These are phyloP conservation scores for Purshia tridentata DNA, from an alignment of 306 rosid genomes.

Conservation along the genomic window DNA sequence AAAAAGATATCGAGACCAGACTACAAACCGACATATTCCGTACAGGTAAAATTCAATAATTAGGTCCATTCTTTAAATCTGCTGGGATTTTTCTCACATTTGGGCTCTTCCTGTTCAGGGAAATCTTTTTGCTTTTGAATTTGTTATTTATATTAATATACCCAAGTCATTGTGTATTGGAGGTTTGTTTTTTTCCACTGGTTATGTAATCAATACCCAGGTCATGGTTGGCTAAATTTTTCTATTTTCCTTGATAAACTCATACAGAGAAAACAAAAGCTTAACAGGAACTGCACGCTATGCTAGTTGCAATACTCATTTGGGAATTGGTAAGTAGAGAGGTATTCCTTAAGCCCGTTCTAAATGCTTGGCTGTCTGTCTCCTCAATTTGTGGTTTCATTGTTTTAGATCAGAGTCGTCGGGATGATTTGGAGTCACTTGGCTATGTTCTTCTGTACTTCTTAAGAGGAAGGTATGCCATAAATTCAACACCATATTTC, in stretches of 20 bases:
- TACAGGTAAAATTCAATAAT: constrained; percentile 49
- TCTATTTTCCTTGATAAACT: not conserved
- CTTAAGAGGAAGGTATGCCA: constrained; percentile 72
- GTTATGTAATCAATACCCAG: not conserved
- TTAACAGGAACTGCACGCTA: constrained; percentile 89
- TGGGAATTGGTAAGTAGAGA: constrained; percentile 61
- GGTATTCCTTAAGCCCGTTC: not conserved
- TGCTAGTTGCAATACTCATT: constrained; percentile 89
- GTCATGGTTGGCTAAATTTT: not conserved
- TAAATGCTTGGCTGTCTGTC: not conserved
- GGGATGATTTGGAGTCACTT: constrained; percentile 91
- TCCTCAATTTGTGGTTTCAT: constrained; percentile 3
- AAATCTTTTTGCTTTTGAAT: not conserved
- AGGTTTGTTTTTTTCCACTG: not conserved
- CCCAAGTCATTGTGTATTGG: not conserved
- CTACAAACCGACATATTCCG: constrained; percentile 64
- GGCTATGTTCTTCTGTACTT: constrained; percentile 86
- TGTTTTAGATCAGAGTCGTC: constrained; percentile 75
- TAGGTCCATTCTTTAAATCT: not conserved
- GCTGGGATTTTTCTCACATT: not conserved
- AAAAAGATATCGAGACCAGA: constrained; percentile 69
- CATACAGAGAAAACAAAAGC: constrained; percentile 71
- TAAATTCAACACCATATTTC: not conserved
- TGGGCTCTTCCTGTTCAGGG: constrained; percentile 20
- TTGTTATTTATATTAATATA: not conserved